These are phyloP conservation scores for Cadophora sp. DNA, from an alignment of 2,329 filamentous ascomycete genomes.

Conservation along the genomic window DNA sequence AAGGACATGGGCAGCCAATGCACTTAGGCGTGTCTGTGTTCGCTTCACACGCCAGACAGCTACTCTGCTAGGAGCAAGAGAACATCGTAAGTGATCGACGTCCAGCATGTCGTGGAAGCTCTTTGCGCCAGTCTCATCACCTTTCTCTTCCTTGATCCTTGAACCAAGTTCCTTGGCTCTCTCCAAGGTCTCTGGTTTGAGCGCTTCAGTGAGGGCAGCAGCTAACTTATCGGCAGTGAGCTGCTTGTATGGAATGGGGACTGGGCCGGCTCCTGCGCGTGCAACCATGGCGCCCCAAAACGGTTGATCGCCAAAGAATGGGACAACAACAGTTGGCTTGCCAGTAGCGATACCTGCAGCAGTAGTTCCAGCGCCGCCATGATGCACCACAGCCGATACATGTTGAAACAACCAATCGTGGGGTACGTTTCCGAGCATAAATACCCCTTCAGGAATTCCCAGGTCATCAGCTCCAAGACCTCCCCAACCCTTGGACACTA, in stretches of 20 bases:
- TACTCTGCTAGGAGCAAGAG: slow-evolving; percentile 68
- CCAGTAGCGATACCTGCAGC: slow-evolving; percentile 84
- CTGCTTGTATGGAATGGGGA: slow-evolving; percentile 72
- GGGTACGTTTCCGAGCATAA: slow-evolving; percentile 84
- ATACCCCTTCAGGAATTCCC: slow-evolving; percentile 75
- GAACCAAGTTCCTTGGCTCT: slow-evolving; percentile 58
- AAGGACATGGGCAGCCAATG: slow-evolving; percentile 74
- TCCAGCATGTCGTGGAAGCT: slow-evolving; percentile 76
- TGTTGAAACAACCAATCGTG: slow-evolving; percentile 89
- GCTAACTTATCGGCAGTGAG: slow-evolving; percentile 71
- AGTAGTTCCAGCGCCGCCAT: slow-evolving; percentile 87
- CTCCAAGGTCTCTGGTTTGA: slow-evolving; percentile 64
- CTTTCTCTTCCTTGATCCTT: slow-evolving; percentile 70
- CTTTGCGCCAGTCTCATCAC: slow-evolving; percentile 66
- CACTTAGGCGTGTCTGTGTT: slow-evolving; percentile 71
- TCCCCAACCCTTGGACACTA: slow-evolving; percentile 90
- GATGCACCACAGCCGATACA: slow-evolving; percentile 84
- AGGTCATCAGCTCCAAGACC: slow-evolving; percentile 77
- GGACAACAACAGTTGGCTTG: slow-evolving; percentile 81
- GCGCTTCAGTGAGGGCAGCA: slow-evolving; percentile 65
- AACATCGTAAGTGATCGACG: slow-evolving; percentile 71
- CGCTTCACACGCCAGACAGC: slow-evolving; percentile 79
- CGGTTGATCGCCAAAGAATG: slow-evolving; percentile 86
- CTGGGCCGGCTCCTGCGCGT: slow-evolving; percentile 73
- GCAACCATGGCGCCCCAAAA: slow-evolving; percentile 84